phyloP scores from a whole-genome alignment of 352 stramenopile genomes.

The Pythium graminicola region DNA sequence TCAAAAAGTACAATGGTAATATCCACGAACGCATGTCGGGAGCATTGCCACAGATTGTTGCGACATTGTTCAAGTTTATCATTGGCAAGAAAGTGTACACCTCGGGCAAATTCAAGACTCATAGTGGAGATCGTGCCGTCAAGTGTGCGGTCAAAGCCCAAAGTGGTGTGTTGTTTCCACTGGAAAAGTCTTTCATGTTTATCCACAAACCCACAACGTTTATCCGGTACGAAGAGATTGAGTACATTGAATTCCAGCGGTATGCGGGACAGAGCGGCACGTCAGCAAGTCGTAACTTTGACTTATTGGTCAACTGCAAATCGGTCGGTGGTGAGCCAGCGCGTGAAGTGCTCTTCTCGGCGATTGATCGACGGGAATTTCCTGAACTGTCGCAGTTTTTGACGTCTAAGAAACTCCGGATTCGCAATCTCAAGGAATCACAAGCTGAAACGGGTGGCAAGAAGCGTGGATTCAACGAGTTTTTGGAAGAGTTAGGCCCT shows the following conservation, averaged over 20 bases:
- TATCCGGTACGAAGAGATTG: constrained; percentile 98
- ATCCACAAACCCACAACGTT: constrained; percentile 99
- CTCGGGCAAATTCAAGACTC: constrained; percentile 87
- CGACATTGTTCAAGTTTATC: constrained; percentile 97
- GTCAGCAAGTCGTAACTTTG: constrained; percentile 93
- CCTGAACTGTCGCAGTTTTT: constrained; percentile 93
- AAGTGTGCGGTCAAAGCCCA: constrained; percentile 93
- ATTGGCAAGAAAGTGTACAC: constrained; percentile 97
- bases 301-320: constrained; percentile 91
- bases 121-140: constrained; percentile 81
- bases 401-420: constrained; percentile 92
- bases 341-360: constrained; percentile 92
- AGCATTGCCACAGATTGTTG: constrained; percentile 96
- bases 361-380: constrained; percentile 96
- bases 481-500: constrained; percentile 60
- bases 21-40: constrained; percentile 95
- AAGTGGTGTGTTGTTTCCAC: constrained; percentile 95
- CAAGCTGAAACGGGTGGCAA: constrained; percentile 44
- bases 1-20: constrained; percentile 96
- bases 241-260: constrained; percentile 97
- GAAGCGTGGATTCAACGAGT: constrained; percentile 78
- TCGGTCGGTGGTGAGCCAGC: constrained; percentile 72
- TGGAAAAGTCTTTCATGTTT: constrained; percentile 99
- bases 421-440: constrained; percentile 90
- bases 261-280: constrained; percentile 89